Evolutionary conservation across 139 green algal species (phyloP).

Genomic region (Chlorella vulgaris): DNA sequence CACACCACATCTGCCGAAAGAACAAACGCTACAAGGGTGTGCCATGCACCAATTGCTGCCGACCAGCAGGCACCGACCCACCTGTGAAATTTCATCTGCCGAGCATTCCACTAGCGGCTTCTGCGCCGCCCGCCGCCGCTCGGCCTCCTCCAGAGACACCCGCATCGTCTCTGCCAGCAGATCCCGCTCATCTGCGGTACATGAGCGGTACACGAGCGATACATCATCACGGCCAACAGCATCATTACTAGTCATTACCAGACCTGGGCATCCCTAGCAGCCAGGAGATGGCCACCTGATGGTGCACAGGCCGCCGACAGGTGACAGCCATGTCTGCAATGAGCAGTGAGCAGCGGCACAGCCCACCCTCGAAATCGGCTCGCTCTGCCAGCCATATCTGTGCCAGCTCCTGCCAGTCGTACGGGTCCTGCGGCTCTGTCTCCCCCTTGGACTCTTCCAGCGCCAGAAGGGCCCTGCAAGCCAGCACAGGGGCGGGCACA

Average conservation of each 20-base stretch:
- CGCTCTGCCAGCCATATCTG: neutral
- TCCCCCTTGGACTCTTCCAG: neutral
- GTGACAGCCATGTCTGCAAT: too few species aligned
- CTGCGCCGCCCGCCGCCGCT: slow-evolving; percentile 4
- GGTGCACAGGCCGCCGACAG: too few species aligned
- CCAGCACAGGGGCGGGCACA: too few species aligned
- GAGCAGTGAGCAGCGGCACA: too few species aligned
- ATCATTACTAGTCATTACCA: neutral
- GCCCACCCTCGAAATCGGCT: neutral
- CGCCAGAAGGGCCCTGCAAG: neutral
- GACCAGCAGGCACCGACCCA: neutral
- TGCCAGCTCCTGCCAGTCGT: neutral
- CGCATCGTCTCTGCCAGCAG: slow-evolving; percentile 15
- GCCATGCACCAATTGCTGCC: too few species aligned
- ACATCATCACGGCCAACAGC: neutral
- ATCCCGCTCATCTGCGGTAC: slow-evolving; percentile 15
- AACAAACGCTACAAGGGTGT: neutral
- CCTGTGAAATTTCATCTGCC: neutral
- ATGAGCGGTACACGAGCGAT: neutral
- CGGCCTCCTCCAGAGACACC: slow-evolving; percentile 14
- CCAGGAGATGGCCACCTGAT: too few species aligned
- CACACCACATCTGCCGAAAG: neutral
- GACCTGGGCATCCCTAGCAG: too few species aligned
- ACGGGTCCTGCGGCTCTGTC: neutral
- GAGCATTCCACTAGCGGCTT: neutral